Percentiles rank a stretch among this genome's conserved stretches.
Conservation (phyloP, 148 eudicot genomes). For the Pharnaceum exiguum region DNA sequence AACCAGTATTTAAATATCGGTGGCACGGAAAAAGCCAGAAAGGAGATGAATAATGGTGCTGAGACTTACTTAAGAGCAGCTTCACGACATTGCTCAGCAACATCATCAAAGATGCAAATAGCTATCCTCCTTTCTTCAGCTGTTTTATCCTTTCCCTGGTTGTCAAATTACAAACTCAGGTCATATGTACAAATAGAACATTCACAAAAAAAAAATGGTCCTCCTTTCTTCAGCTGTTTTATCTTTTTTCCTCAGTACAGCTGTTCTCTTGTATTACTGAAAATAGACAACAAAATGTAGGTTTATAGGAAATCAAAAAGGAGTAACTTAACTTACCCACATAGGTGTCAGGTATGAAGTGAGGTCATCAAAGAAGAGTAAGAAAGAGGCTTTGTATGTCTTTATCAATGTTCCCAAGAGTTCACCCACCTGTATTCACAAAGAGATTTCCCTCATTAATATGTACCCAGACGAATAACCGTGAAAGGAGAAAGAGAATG, state of each 20-base stretch:
- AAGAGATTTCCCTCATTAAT: conserved; percentile 1
- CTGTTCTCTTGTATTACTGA: too few species aligned
- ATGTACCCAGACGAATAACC: not conserved
- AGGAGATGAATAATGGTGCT: not conserved
- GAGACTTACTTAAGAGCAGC: conserved; percentile 72
- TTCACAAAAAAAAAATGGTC: too few species aligned
- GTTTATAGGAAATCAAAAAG: too few species aligned
- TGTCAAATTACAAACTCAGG: conserved; percentile 6
- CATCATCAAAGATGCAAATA: conserved; percentile 93
- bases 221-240: too few species aligned
- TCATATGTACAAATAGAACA: too few species aligned
- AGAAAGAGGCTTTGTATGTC: conserved; percentile 82
- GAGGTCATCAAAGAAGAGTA: conserved; percentile 91
- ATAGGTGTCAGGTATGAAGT: conserved; percentile 86
- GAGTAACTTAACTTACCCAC: conserved; percentile 98
- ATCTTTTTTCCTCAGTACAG: too few species aligned
- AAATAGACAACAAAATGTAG: too few species aligned
- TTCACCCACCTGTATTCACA: conserved; percentile 69
- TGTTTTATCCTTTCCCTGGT: conserved; percentile 97
- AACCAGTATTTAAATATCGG: not conserved
- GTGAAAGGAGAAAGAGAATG: not conserved
- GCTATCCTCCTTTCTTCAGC: conserved; percentile 94
- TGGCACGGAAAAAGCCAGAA: not conserved
- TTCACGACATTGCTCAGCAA: conserved; percentile 95
- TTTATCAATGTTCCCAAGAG: conserved; percentile 85